Percentiles rank a stretch among this genome's conserved stretches.
These are phyloP conservation scores for Ajuga chamaepitys DNA, from an alignment of 257 asterid species.

Conservation along the genomic window DNA sequence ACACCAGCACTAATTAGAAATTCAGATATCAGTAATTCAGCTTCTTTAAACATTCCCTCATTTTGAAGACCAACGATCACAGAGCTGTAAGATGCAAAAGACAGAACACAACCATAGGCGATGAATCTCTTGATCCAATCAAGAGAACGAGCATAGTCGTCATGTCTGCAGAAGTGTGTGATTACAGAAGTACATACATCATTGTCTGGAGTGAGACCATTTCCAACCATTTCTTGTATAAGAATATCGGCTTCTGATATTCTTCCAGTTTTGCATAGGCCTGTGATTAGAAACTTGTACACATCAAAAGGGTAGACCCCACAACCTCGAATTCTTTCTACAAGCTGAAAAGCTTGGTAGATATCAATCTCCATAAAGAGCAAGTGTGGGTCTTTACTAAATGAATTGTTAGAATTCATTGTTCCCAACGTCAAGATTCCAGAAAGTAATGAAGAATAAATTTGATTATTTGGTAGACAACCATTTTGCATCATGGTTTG, in stretches of 20 bases:
- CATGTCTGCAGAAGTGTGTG: slow-evolving; percentile 12
- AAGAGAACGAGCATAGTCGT: slow-evolving; percentile 6
- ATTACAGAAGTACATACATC: slow-evolving; percentile 16
- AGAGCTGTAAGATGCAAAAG: slow-evolving; percentile 15
- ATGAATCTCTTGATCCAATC: slow-evolving; percentile 23
- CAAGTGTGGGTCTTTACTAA: background rate
- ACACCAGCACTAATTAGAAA: slow-evolving; percentile 18
- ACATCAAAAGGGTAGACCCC: slow-evolving; percentile 17
- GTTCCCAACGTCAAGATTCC: slow-evolving; percentile 9
- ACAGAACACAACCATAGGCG: slow-evolving; percentile 10
- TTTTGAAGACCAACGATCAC: slow-evolving; percentile 26
- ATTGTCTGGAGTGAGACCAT: slow-evolving; percentile 21
- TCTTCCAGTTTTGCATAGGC: slow-evolving; percentile 23
- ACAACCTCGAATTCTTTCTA: slow-evolving; percentile 3
- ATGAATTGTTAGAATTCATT: background rate
- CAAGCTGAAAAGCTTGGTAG: slow-evolving; percentile 21
- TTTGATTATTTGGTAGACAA: slow-evolving; percentile 14
- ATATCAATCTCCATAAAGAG: slow-evolving; percentile 20
- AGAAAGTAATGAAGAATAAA: slow-evolving; percentile 21
- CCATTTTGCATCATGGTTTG: slow-evolving; percentile 21
- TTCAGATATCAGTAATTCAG: slow-evolving; percentile 20
- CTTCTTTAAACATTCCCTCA: slow-evolving; percentile 23
- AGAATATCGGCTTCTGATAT: slow-evolving; percentile 25
- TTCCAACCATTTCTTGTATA: slow-evolving; percentile 24
- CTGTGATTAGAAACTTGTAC: slow-evolving; percentile 27